phyloP scores from a whole-genome alignment of 2,329 filamentous ascomycete species.

The Laburnicola sp. region DNA sequence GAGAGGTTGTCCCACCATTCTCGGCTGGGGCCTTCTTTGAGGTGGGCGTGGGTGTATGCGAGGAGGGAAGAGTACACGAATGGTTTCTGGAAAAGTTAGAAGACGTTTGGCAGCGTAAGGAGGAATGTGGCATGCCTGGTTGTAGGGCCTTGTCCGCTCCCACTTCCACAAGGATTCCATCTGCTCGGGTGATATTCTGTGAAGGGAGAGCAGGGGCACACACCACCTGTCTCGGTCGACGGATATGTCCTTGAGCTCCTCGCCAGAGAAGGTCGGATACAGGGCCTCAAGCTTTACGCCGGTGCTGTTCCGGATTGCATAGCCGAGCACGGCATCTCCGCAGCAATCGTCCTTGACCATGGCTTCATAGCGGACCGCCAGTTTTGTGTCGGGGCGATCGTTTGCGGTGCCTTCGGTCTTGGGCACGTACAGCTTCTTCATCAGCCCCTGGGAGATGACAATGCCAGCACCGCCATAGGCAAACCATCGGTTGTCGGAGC shows the following conservation, averaged over 20 bases:
- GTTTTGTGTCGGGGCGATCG: constrained; percentile 39
- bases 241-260: constrained; percentile 53
- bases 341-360: constrained; percentile 51
- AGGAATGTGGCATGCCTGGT: constrained; percentile 23
- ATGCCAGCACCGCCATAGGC: constrained; percentile 52
- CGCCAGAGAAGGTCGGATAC: constrained; percentile 47
- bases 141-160: constrained; percentile 45
- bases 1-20: constrained; percentile 45
- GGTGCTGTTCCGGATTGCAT: constrained; percentile 44
- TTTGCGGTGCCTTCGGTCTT: constrained; percentile 21
- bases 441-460: constrained; percentile 55
- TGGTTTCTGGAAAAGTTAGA: constrained; percentile 35
- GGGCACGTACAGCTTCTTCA: constrained; percentile 51
- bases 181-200: constrained; percentile 48
- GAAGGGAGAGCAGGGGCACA: constrained; percentile 47
- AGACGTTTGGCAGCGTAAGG: background rate
- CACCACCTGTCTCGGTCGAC: constrained; percentile 50
- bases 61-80: constrained; percentile 44
- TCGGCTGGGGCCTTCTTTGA: constrained; percentile 33
- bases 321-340: constrained; percentile 46
- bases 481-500: constrained; percentile 41
- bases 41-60: constrained; percentile 42
- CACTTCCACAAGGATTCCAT: constrained; percentile 57
- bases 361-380: constrained; percentile 35
- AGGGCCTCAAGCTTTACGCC: constrained; percentile 42